Evolutionary conservation across 768 basidiomycete species (phyloP).

Genomic region (Coprinellus micaceus): DNA sequence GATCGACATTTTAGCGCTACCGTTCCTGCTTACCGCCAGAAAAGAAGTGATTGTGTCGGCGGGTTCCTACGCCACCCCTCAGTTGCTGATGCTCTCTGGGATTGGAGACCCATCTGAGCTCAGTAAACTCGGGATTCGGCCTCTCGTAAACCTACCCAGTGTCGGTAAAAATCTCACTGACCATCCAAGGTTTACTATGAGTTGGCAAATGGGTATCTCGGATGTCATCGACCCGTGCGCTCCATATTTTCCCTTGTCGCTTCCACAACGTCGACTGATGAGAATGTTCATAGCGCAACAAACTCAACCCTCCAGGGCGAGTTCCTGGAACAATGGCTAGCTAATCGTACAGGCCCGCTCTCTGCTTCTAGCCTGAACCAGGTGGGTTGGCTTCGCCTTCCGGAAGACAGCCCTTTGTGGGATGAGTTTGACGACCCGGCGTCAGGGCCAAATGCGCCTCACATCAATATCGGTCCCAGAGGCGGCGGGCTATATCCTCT

Average conservation of each 20-base stretch:
- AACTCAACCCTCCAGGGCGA: too few relatives aligned
- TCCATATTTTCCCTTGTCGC: too few relatives aligned
- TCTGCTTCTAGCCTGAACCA: slow-evolving; percentile 12
- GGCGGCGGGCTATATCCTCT: neutral
- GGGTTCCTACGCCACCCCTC: slow-evolving; percentile 11
- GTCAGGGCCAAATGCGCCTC: slow-evolving; percentile 8
- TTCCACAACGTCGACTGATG: too few relatives aligned
- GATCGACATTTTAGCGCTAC: neutral
- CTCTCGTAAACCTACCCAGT: slow-evolving; percentile 22
- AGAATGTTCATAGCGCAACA: neutral
- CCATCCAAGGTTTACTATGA: slow-evolving; percentile 15
- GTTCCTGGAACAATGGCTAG: slow-evolving; percentile 4
- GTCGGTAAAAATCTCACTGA: slow-evolving; percentile 29
- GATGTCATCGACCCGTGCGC: too few relatives aligned
- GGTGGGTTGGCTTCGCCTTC: slow-evolving; percentile 13
- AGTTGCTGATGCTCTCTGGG: slow-evolving; percentile 11
- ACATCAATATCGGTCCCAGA: slow-evolving; percentile 4
- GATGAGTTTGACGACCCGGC: neutral
- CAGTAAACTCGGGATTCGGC: slow-evolving; percentile 15
- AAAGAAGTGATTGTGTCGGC: slow-evolving; percentile 11
- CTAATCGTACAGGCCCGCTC: slow-evolving; percentile 1
- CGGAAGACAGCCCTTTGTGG: neutral
- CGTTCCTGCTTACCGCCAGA: neutral
- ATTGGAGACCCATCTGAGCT: slow-evolving; percentile 12
- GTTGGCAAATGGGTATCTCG: slow-evolving; percentile 4